A percentile compares a stretch with the other conserved stretches of the same genome.
These are phyloP conservation scores for Alternaria incomplexa DNA, from an alignment of 2,329 filamentous ascomycete species.

Conservation along the genomic window DNA sequence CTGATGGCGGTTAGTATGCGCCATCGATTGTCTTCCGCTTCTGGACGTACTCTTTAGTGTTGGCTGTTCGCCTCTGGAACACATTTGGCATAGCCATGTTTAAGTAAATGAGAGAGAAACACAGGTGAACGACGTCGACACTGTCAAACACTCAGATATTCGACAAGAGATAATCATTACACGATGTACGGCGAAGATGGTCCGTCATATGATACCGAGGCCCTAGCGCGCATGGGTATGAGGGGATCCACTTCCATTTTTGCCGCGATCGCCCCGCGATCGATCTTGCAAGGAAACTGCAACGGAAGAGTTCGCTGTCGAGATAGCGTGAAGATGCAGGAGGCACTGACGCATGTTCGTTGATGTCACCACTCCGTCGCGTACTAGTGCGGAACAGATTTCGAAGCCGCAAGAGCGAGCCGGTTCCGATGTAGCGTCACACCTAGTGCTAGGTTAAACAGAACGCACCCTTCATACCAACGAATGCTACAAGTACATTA, in stretches of 20 bases:
- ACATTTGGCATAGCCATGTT: conserved; percentile 54
- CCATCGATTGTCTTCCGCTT: conserved; percentile 18
- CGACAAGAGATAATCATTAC: not conserved
- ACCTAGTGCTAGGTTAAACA: not conserved
- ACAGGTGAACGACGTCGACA: not conserved
- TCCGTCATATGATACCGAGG: conserved; percentile 43
- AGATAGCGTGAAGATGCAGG: not conserved
- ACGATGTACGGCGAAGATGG: conserved; percentile 2
- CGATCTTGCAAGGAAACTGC: not conserved
- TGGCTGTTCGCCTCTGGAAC: conserved; percentile 51
- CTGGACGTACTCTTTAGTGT: conserved; percentile 50
- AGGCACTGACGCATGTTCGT: conserved; percentile 5
- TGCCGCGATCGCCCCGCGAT: conserved; percentile 15
- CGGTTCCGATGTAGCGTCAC: not conserved
- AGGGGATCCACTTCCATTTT: conserved; percentile 18
- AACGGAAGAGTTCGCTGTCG: not conserved
- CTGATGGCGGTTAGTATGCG: conserved; percentile 36
- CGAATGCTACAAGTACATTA: not conserved
- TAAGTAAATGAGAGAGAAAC: not conserved
- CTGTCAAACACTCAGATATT: not conserved
- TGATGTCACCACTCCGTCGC: conserved; percentile 17
- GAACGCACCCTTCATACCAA: not conserved
- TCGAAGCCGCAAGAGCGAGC: not conserved
- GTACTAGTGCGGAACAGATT: not conserved
- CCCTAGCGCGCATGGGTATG: conserved; percentile 19